A percentile compares a stretch with the other conserved stretches of the same genome.
Evolutionary conservation across 2,329 filamentous ascomycete genomes (phyloP).

Genomic region (Colletotrichum sp.): DNA sequence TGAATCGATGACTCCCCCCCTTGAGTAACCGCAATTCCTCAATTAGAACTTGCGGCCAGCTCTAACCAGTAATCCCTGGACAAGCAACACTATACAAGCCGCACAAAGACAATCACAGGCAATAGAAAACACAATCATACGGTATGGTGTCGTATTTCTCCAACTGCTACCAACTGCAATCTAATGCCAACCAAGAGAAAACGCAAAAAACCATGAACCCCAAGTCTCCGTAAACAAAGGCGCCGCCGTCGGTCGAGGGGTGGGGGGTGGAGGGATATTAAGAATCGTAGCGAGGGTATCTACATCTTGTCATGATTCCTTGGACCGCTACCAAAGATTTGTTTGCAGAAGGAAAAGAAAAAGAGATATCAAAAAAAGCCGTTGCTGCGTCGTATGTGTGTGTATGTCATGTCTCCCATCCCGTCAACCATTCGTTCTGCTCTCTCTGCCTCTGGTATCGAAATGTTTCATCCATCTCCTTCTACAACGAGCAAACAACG

Average conservation of each 20-base stretch:
- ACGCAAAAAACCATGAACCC: not conserved
- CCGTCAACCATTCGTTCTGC: not conserved
- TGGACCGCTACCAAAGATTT: not conserved
- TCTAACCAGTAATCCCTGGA: not conserved
- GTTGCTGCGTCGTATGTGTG: not conserved
- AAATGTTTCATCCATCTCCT: not conserved
- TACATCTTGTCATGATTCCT: conserved; percentile 8
- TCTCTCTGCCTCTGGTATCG: conserved; percentile 13
- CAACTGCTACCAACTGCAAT: not conserved
- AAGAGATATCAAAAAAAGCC: not conserved
- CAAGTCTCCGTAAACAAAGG: not conserved
- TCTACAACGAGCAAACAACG: not conserved
- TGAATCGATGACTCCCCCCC: not conserved
- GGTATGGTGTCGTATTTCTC: not conserved
- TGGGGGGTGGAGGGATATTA: not conserved
- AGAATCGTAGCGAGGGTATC: conserved; percentile 6
- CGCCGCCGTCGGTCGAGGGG: not conserved
- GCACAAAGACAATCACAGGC: not conserved
- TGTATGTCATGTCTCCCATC: not conserved
- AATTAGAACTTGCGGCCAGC: not conserved
- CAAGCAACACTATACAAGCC: not conserved
- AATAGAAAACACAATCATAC: not conserved
- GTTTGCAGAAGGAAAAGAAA: not conserved
- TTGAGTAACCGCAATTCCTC: not conserved
- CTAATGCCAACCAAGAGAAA: not conserved